phyloP scores from a whole-genome alignment of 495 filamentous ascomycete genomes.

The Penicillium riverlandense region DNA sequence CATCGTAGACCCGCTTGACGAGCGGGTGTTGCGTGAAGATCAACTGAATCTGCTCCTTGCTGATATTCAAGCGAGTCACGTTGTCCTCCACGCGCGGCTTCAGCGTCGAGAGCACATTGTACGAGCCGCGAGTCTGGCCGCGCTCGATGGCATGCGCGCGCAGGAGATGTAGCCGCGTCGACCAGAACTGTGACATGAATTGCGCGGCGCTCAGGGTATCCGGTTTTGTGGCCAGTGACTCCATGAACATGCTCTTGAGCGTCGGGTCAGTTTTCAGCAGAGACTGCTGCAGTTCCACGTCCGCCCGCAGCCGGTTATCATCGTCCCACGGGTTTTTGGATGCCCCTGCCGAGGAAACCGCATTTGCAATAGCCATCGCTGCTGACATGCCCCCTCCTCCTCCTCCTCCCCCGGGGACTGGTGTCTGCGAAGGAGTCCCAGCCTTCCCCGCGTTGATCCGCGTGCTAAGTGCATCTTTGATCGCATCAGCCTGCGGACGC shows the following conservation, averaged over 20 bases:
- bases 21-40: constrained; percentile 92
- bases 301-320: constrained; percentile 61
- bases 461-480: constrained; percentile 74
- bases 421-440: constrained; percentile 30
- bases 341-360: constrained; percentile 36
- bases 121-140: constrained; percentile 74
- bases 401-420: constrained; percentile 17
- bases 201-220: constrained; percentile 67
- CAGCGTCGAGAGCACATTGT: constrained; percentile 88
- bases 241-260: constrained; percentile 73
- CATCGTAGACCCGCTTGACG: constrained; percentile 85
- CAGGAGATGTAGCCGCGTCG: constrained; percentile 71
- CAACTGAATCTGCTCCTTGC: constrained; percentile 83
- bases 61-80: constrained; percentile 72
- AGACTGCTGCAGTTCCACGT: constrained; percentile 76
- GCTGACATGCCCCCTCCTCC: constrained; percentile 40
- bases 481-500: constrained; percentile 71
- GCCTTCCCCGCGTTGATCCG: constrained; percentile 65
- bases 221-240: constrained; percentile 69
- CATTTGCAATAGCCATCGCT: constrained; percentile 54
- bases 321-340: constrained; percentile 61
- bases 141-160: constrained; percentile 86
- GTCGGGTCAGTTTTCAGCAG: constrained; percentile 68
- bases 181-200: constrained; percentile 91
- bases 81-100: constrained; percentile 75